These are phyloP conservation scores for Grosmannia huntii DNA, from an alignment of 2,329 filamentous ascomycete genomes.

Conservation along the genomic window DNA sequence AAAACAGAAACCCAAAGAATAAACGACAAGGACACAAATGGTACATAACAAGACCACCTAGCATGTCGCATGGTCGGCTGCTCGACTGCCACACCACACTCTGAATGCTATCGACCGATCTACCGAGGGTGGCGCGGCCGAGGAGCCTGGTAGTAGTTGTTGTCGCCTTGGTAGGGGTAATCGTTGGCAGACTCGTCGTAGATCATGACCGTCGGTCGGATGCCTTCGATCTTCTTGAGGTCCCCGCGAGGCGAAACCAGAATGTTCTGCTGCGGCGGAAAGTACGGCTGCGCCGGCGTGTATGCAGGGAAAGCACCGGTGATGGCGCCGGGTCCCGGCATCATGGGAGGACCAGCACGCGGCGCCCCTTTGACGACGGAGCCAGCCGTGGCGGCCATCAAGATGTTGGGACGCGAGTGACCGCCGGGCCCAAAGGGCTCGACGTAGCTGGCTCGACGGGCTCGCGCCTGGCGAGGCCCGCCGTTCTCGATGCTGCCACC, in stretches of 20 bases:
- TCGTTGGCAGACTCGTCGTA: not conserved
- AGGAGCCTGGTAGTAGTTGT: not conserved
- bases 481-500: constrained; percentile 3
- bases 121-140: not conserved
- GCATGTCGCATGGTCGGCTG: no score
- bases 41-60: not conserved
- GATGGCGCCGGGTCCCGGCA: not conserved
- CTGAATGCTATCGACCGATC: no score
- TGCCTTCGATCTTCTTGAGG: not conserved
- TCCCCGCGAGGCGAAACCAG: not conserved
- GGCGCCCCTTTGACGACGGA: not conserved
- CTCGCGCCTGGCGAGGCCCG: constrained; percentile 5
- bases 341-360: not conserved
- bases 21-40: not conserved
- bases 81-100: no score
- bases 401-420: constrained; percentile 4
- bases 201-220: not conserved
- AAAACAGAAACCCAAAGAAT: not conserved
- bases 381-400: not conserved
- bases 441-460: constrained; percentile 15
- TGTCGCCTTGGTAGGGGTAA: not conserved
- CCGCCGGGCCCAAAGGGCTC: constrained; percentile 17
- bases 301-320: not conserved
- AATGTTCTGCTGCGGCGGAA: not conserved
- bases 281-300: not conserved